Evolutionary conservation across 345 rosid genomes (phyloP), one percentile per base, ranked within the genome.

Genomic region (Eucalyptus melliodora): DNA sequence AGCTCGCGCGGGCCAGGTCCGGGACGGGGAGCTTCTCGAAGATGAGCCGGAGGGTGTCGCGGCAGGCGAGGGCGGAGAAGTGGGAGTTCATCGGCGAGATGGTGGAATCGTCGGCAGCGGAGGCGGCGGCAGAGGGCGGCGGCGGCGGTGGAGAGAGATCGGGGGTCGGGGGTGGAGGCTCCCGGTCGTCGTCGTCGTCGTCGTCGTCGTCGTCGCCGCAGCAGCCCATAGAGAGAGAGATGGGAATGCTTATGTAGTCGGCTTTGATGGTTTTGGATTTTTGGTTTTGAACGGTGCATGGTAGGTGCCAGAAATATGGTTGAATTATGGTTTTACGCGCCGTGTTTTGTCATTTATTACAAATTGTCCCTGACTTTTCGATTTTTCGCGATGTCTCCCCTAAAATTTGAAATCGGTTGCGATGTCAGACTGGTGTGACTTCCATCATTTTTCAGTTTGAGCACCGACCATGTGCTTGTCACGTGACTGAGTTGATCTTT

Each of bases 1-100:
- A 95, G 95, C 98, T 92, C 83, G 98, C 95, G 44, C 98, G 94
- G 7, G 97, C 97, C 50, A 97, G 90, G 93, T 96, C 99, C 10
- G 92, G 59, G 89, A 96, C 89, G 27, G 94, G 56, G 9, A 97
- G 96, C 86, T 92, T 93, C 89, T 90, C 91, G 83, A 96, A 95
- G 92, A 96, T 96, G 37, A 95, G 89, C 31, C 93, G 93, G 55
- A 96, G 95, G 6, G 95, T 97, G 92, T 97, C 98, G 26, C 87
- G 89, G 93, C 95, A 94, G 44, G 91, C 42, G 55, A 97, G 95
- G 21, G 95, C 97, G 50, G 93, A 88, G 89, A 93, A 92, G 90
- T 93, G 93, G 26, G 93, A 95, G 88, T 94, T 94, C 93, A 94
- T 91, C 9, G 94, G 96, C 24, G 96, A 94, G 89, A 93, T 93